Evolutionary conservation across 2,329 filamentous ascomycete genomes (phyloP), one percentile per base, ranked within the genome.

Genomic region (Epichloe gansuensis): DNA sequence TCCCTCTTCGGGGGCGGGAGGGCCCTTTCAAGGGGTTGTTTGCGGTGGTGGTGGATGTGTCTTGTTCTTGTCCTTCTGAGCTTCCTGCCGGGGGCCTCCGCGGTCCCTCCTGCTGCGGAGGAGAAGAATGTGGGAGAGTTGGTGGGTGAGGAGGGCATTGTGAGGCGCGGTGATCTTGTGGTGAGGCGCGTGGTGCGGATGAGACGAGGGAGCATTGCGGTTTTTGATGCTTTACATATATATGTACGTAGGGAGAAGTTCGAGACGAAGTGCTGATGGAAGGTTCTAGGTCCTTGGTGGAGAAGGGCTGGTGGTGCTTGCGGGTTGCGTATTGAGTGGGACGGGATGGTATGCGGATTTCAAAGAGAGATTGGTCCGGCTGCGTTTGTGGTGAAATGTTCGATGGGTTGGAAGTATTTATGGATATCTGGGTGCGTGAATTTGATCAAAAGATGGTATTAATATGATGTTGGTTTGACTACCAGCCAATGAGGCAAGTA

Each of bases 1-100:
- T 37, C 21, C 17, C 5, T 46, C 23, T 38, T 48, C 57, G 2
- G 65, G 63, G 9, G 60, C 61, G 17, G 66, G 9, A 67, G 62
- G 39, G 60, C 61, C 15, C 52, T 53, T 43, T 48, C 44, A 52
- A 12, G 45, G 52, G 48, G 52, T 48, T 50, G 50, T 15, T 21
- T 37, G 28, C n/a, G 52, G 55, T 25, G 57, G 31, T 43, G 15
- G 31, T 42, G 17, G 46, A 21, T 35, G 23, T 8, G 15, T 45
- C n/a, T 35, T 41, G 39, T 23, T 31, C 12, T 5, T 45, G 31
- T 3, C 7, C 28, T 11, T 31, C 12, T 9, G 5, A 5, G 23
- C 7, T 15, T 37, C 34, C 31, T 12, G 9, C 3, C 12, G 31
- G 13, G 46, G 11, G 15, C 6, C 34, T 5, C 15, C 13, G 21